A percentile compares a stretch with the other conserved stretches of the same genome.
Evolutionary conservation across 768 basidiomycete genomes (phyloP).

Genomic region (Strobilomyces dryophilus): DNA sequence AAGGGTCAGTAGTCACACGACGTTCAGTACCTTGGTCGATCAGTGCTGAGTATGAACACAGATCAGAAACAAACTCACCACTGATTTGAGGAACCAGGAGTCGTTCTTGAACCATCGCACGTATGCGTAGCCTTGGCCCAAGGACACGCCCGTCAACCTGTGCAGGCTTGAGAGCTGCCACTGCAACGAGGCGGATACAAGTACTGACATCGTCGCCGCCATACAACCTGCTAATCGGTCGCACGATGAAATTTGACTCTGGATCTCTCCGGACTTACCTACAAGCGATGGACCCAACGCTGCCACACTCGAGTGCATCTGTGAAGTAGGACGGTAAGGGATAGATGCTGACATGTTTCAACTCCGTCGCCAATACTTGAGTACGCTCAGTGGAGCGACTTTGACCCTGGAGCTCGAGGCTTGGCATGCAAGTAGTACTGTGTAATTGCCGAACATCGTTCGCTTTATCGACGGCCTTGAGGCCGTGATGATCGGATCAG

Average conservation of each 20-base stretch:
- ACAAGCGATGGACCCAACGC: neutral
- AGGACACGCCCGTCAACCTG: slow-evolving; percentile 3
- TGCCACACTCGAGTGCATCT: neutral
- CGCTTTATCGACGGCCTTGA: too few species aligned
- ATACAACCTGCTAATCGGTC: neutral
- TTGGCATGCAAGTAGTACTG: too few species aligned
- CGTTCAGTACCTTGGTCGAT: neutral
- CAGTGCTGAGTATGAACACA: neutral
- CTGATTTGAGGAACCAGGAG: neutral
- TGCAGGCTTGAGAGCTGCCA: neutral
- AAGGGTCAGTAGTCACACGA: neutral
- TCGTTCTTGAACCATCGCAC: slow-evolving; percentile 1
- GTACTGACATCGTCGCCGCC: neutral
- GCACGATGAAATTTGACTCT: neutral
- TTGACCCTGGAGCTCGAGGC: too few species aligned
- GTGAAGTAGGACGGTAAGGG: neutral
- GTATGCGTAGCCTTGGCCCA: slow-evolving; percentile 4
- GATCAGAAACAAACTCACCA: neutral
- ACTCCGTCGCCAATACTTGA: too few species aligned
- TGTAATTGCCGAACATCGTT: too few species aligned
- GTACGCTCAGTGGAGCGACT: too few species aligned
- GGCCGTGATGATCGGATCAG: too few species aligned
- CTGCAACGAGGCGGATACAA: neutral
- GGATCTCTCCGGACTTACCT: neutral
- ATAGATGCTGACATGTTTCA: neutral